Base-by-base conservation (phyloP, 2,329 filamentous ascomycete species). In the Trichophyton schoenleinii region DNA sequence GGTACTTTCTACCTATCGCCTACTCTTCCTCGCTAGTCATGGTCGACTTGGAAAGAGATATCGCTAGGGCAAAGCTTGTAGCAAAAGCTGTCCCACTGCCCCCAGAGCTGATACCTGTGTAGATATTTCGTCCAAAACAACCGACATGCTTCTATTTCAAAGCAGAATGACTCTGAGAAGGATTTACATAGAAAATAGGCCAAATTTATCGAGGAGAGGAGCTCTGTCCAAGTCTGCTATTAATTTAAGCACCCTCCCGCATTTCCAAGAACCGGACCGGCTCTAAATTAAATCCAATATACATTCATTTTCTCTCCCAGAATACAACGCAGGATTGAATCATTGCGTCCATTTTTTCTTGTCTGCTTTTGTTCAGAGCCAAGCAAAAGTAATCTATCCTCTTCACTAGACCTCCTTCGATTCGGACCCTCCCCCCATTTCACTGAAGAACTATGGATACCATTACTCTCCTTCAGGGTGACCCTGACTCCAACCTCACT, bases 391-490 rank as follows among this genome's bases (percentile, higher is more conserved):
- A 58, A 38, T 58, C 55, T 58, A 58, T 58, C 28, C 38, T 58
- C 55, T 58, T 58, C 31, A 42, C 55, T 42, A 38, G 31, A 42
- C 55, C 42, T 18, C 18, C 41, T 44, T 38, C n/a, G 6, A 34
- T 31, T 57, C n/a, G 52, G 28, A 28, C 34, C 38, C 6, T 20
- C n/a, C 31, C 6, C 38, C 31, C 31, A 20, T 38, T 13, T 31
- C 15, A 20, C 55, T 28, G 8, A 38, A 34, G 42, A 22, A 59
- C 46, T 53, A 67, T 66, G 66, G 66, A 66, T 42, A 59, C 64
- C 11, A 58, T 67, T 36, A 64, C 66, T 22, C 62, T 65, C 60
- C 64, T 67, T 41, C 66, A 67, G 62, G 66, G 66, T 57, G 60
- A 61, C 57, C 53, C 61, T 22, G 28, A 59, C 31, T 66, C 64